Evolutionary conservation across 176 grass and related monocot genomes (phyloP), one percentile per base, ranked within the genome.

Genomic region (Thalia dealbata): DNA sequence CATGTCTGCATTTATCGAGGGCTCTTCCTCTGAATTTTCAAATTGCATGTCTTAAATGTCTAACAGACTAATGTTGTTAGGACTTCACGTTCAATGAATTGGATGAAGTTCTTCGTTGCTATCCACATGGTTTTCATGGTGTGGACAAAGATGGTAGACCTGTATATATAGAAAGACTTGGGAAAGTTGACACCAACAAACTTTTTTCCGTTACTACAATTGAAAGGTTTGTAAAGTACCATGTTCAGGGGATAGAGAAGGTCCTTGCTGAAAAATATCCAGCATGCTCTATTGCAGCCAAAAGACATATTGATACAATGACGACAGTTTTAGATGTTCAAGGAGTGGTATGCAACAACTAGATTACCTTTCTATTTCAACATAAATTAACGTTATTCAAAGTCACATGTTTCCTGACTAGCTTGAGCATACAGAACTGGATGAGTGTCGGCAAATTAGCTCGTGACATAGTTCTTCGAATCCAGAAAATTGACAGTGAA

Each of bases 141-240:
- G 92, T 96, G 50, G 92, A 96, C 91, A 91, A 85, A 87, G 88
- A 85, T 28, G 92, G 92, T 55, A 91, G 92, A 75, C 92, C 92
- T 78, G 14, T 96, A 54, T 96, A 96, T 74, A 81, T 96, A 35
- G 92, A 96, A 70, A 76, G 85, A 70, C 70, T 96, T 79, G 92
- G 92, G 63, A 91, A 85, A 78, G 84, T 91, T 45, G 92, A 96
- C 72, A 82, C 78, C 12, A 89, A 80, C 78, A 96, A 92, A 86
- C 70, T 96, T 69, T 25, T 96, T 73, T 82, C 88, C 76, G 86
- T 88, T 52, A 96, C 89, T 64, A 90, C 78, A 51, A 64, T 96
- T 79, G 89, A 96, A 78, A 87, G 84, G 5, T 96, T 92, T 78
- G 66, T 96, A 69, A 96, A 83, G 77, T 92, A 96, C 75, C 92